Percentiles rank a stretch among this genome's conserved stretches.
Conservation (phyloP, 2,329 filamentous ascomycete genomes). For the Fusarium ramigenum region DNA sequence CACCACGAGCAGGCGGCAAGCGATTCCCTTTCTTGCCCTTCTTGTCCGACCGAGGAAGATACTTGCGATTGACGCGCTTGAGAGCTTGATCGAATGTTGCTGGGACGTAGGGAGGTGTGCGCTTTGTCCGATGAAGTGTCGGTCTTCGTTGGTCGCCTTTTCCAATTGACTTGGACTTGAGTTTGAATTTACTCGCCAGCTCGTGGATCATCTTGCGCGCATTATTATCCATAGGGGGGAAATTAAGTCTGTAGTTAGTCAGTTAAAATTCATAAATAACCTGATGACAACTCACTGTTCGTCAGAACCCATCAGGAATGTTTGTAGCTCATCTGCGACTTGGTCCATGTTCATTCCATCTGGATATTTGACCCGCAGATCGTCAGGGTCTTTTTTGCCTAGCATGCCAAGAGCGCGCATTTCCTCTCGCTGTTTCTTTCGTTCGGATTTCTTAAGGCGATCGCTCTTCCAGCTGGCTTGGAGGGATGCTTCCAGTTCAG, state of each 20-base stretch:
- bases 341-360: constrained; percentile 76
- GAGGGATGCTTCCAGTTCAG: constrained; percentile 71
- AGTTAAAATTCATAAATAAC: constrained; percentile 12
- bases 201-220: constrained; percentile 83
- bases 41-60: constrained; percentile 63
- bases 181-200: constrained; percentile 75
- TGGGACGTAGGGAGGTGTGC: constrained; percentile 70
- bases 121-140: constrained; percentile 76
- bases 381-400: constrained; percentile 65
- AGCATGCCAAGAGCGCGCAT: constrained; percentile 73
- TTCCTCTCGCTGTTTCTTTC: constrained; percentile 75
- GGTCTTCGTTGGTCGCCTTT: constrained; percentile 78
- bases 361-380: constrained; percentile 76
- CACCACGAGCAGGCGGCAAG: constrained; percentile 38
- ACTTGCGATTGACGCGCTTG: constrained; percentile 56
- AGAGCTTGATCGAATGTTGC: constrained; percentile 58
- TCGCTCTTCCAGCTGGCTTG: constrained; percentile 72
- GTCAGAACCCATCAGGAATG: constrained; percentile 72
- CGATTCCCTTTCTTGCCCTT: constrained; percentile 47
- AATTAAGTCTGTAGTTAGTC: constrained; percentile 62
- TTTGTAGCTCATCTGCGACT: constrained; percentile 75
- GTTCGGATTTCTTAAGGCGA: constrained; percentile 74
- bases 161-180: constrained; percentile 87
- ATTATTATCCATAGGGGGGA: constrained; percentile 86
- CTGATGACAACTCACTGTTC: constrained; percentile 64